phyloP scores from a whole-genome alignment of 106 monocot species.

The Cymbidium sinense region DNA sequence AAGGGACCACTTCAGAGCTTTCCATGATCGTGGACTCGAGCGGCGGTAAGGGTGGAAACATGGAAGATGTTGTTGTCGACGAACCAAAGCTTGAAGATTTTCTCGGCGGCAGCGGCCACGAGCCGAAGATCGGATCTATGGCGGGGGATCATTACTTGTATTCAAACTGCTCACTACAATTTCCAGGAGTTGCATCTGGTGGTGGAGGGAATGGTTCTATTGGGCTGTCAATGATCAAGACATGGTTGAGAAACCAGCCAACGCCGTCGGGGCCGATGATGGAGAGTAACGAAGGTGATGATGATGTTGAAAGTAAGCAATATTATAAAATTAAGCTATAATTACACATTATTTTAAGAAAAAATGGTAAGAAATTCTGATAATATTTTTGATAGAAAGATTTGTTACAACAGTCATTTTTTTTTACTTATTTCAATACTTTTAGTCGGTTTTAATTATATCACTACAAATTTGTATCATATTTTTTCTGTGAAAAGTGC shows the following conservation, averaged over 20 bases:
- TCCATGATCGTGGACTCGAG: conserved; percentile 71
- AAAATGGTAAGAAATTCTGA: too few species aligned
- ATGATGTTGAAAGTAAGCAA: neutral
- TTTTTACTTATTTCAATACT: too few species aligned
- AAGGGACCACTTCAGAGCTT: conserved; percentile 70
- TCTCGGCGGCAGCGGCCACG: conserved; percentile 47
- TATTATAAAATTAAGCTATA: too few species aligned
- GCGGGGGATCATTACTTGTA: conserved; percentile 35
- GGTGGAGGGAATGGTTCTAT: conserved; percentile 31
- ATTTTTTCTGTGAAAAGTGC: too few species aligned
- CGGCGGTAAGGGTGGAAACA: conserved; percentile 24
- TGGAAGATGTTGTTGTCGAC: conserved; percentile 5
- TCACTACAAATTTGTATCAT: too few species aligned
- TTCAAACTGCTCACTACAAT: conserved; percentile 40
- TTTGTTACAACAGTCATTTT: too few species aligned
- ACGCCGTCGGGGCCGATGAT: conserved; percentile 14
- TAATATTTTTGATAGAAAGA: too few species aligned
- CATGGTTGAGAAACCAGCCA: conserved; percentile 81
- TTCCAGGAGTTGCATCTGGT: conserved; percentile 18
- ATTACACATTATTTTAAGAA: too few species aligned
- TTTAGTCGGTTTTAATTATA: too few species aligned
- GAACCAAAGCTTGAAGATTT: conserved; percentile 95
- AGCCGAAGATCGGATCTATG: conserved; percentile 14
- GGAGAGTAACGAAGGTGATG: conserved; percentile 12
- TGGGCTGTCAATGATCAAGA: conserved; percentile 90